Evolutionary conservation across 306 rosid species (phyloP).

Genomic region (Fagus sylvatica): DNA sequence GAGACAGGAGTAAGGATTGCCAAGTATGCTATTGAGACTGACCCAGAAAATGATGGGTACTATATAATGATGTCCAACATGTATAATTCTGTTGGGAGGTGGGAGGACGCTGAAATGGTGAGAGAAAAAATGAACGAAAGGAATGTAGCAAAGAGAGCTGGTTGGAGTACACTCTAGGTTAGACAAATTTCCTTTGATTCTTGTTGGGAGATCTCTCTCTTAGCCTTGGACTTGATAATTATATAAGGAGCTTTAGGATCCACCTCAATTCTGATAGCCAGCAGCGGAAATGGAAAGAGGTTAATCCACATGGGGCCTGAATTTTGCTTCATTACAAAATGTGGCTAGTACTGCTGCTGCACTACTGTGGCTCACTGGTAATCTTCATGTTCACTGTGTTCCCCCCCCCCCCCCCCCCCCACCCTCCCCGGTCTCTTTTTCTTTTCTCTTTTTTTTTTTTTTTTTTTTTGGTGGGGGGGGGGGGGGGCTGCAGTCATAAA

Average conservation of each 20-base stretch:
- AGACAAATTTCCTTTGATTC: background rate
- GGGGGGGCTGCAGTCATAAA: too few relatives aligned
- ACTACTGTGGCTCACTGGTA: background rate
- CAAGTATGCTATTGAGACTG: conserved; percentile 56
- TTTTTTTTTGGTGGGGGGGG: too few relatives aligned
- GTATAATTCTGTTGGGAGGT: conserved; percentile 66
- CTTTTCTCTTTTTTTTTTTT: background rate
- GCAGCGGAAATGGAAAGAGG: background rate
- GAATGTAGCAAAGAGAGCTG: conserved; percentile 61
- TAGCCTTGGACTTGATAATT: background rate
- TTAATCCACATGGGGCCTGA: background rate
- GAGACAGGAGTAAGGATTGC: conserved; percentile 71
- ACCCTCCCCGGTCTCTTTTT: background rate
- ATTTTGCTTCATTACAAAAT: background rate
- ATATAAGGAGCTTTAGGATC: background rate
- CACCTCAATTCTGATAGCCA: background rate
- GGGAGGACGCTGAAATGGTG: conserved; percentile 76
- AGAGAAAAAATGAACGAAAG: conserved; percentile 58
- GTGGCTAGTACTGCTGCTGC: background rate
- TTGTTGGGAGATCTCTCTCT: conserved; percentile 12
- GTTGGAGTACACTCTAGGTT: conserved; percentile 52
- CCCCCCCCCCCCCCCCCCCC: background rate
- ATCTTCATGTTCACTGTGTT: background rate
- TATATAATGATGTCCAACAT: conserved; percentile 61
- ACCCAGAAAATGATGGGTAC: conserved; percentile 77